Base-by-base conservation (phyloP, 2,329 filamentous ascomycete genomes). In the Aspergillus texensis region DNA sequence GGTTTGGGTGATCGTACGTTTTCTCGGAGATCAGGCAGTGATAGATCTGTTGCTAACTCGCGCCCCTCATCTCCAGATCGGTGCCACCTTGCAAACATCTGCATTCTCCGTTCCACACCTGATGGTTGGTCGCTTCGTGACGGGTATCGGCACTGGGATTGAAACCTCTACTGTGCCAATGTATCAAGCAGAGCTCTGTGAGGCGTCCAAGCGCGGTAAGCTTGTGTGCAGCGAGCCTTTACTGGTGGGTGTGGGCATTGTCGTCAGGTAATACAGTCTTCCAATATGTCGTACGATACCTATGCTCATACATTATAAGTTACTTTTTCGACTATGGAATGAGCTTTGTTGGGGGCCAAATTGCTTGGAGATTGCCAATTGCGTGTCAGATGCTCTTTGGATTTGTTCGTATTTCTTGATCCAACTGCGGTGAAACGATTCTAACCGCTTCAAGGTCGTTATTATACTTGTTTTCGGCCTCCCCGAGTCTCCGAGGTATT, bases 141-240 rank as follows among this genome's bases (percentile, higher is more conserved):
- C 82, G 3, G 83, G 82, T 5, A 77, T 85, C 62, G 82, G 83
- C 1, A 83, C 83, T 59, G 84, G 84, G 2, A 77, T 83, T 66
- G 72, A 75, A 64, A 76, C 74, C 12, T 75, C 76, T 32, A 74
- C 71, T 9, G 75, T 78, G 10, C 77, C 77, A 0, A 76, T 75
- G 70, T 80, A 82, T 61, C 82, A 83, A 62, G 75, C 79, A 0
- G 82, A 84, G 65, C 73, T 83, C 1, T 81, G 78, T 54, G 76
- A 80, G 56, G 76, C 77, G 1, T 72, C 77, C n/a, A 77, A 77
- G 50, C 73, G 82, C 45, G 82, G 81, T 46, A 76, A 77, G 21
- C 74, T 80, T 10, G 79, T 83, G 28, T 78, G 75, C n/a, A 75
- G 72, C n/a, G 79, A 83, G 64, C 71, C 74, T 46, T 65, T 78